Conservation (phyloP, 2,329 filamentous ascomycete genomes). For the Nannizzia gypsea region DNA sequence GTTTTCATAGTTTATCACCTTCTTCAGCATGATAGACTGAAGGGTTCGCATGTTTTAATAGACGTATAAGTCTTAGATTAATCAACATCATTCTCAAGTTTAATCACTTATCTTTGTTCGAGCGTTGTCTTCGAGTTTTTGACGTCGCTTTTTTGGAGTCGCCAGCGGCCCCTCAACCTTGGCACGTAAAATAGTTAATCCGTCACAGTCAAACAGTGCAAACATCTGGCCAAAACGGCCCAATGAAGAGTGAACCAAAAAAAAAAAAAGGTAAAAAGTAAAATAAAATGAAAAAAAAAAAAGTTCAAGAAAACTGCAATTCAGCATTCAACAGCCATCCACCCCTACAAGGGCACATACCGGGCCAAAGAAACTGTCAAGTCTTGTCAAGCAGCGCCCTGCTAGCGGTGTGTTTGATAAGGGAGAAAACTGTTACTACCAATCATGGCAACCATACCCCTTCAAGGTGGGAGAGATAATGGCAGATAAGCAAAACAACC, state of each 20-base stretch:
- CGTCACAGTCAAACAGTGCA: neutral
- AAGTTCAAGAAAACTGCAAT: no score
- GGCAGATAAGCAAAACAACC: neutral
- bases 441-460: no score
- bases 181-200: neutral
- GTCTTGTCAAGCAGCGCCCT: neutral
- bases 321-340: no score
- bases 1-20: constrained; percentile 1
- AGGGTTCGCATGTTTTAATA: neutral
- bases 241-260: neutral
- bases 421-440: no score
- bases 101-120: neutral
- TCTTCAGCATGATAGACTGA: neutral
- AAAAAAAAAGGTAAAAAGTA: neutral
- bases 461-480: neutral
- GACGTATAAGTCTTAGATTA: constrained; percentile 1
- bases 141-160: neutral
- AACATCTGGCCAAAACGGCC: neutral
- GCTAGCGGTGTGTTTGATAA: neutral
- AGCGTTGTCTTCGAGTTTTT: neutral
- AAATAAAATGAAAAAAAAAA: neutral
- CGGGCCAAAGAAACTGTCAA: no score
- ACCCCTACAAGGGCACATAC: no score
- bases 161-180: neutral
- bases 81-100: neutral